Conservation (phyloP, 306 rosid genomes). For the Biancaea sappan region DNA sequence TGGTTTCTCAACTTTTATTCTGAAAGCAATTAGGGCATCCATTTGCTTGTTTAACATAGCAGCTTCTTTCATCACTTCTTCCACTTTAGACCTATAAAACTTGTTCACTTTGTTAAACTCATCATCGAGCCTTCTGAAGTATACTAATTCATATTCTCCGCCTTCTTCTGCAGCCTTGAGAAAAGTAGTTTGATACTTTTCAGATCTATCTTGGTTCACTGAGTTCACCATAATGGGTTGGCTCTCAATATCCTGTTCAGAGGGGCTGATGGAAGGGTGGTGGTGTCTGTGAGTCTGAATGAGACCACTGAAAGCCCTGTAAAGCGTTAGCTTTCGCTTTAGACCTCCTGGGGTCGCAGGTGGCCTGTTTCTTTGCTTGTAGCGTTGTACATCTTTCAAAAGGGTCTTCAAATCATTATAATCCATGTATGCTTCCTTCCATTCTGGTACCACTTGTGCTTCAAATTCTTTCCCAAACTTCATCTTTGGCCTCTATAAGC, state of each 20-base stretch:
- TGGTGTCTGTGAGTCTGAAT: slow-evolving; percentile 38
- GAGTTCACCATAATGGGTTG: slow-evolving; percentile 59
- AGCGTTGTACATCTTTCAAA: slow-evolving; percentile 47
- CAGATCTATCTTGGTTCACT: slow-evolving; percentile 32
- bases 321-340: slow-evolving; percentile 51
- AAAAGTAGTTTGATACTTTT: slow-evolving; percentile 53
- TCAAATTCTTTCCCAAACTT: slow-evolving; percentile 77
- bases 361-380: slow-evolving; percentile 32
- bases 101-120: slow-evolving; percentile 67
- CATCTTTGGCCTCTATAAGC: slow-evolving; percentile 33
- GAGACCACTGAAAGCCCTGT: slow-evolving; percentile 80
- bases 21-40: slow-evolving; percentile 71
- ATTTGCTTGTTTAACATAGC: slow-evolving; percentile 60
- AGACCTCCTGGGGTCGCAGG: slow-evolving; percentile 33
- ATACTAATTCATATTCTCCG: slow-evolving; percentile 60
- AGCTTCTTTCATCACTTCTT: slow-evolving; percentile 69
- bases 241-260: slow-evolving; percentile 48
- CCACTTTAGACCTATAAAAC: slow-evolving; percentile 54
- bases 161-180: slow-evolving; percentile 62
- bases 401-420: slow-evolving; percentile 52
- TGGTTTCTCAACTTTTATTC: slow-evolving; percentile 69
- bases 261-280: slow-evolving; percentile 30
- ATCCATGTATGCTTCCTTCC: slow-evolving; percentile 79
- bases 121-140: slow-evolving; percentile 53
- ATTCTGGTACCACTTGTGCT: slow-evolving; percentile 75